These are phyloP conservation scores for Yamadazyma kanchanaburiensis DNA, from an alignment of 1,139 yeast genomes.

Conservation along the genomic window DNA sequence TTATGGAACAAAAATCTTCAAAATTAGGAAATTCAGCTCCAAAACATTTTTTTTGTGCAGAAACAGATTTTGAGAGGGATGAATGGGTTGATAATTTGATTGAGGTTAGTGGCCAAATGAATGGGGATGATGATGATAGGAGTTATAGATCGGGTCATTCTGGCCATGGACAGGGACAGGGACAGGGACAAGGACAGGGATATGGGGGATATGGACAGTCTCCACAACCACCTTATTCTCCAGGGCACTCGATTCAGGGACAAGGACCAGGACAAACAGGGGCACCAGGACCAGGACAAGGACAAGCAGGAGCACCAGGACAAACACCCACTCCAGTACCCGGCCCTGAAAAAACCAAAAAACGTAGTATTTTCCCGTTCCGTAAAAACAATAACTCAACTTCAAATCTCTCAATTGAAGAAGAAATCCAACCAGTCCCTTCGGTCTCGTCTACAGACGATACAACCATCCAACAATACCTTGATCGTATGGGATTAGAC, in stretches of 20 bases:
- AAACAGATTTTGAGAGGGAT: conserved; percentile 75
- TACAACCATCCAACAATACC: conserved; percentile 30
- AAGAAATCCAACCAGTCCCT: too few species aligned
- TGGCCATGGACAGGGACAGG: too few species aligned
- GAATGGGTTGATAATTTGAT: conserved; percentile 67
- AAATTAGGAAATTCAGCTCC: conserved; percentile 50
- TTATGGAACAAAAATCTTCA: conserved; percentile 62
- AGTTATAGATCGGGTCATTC: neutral
- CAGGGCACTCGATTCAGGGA: too few species aligned
- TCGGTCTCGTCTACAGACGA: conserved; percentile 10
- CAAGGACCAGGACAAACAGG: neutral
- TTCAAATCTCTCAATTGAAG: conserved; percentile 1
- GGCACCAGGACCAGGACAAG: too few species aligned
- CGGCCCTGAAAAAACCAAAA: conserved; percentile 32
- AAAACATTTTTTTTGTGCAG: conserved; percentile 78
- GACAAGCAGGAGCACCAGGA: too few species aligned
- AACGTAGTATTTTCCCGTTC: conserved; percentile 61
- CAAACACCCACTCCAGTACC: too few species aligned
- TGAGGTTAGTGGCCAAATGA: conserved; percentile 29
- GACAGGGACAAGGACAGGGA: neutral
- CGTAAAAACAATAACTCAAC: conserved; percentile 24
- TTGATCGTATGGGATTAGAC: conserved; percentile 39
- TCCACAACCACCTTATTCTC: too few species aligned
- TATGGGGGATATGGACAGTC: neutral
- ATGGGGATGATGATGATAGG: conserved; percentile 4